Base-by-base conservation (phyloP, 2,329 filamentous ascomycete genomes). In the Chalaropsis thielavioides region DNA sequence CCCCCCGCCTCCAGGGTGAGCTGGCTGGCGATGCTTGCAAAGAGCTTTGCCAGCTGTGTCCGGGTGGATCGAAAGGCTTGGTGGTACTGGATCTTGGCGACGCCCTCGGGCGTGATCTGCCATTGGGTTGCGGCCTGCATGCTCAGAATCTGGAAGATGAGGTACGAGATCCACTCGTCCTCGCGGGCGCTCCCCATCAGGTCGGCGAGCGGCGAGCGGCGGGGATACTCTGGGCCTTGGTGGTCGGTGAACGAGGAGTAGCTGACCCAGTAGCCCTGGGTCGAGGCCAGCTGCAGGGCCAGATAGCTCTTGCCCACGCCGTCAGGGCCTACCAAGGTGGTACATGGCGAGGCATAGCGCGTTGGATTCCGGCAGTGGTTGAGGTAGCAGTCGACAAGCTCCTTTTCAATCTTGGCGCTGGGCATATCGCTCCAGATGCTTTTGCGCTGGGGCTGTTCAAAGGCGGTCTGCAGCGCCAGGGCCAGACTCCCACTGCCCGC, bases 391-490 rank as follows among this genome's bases (percentile, higher is more conserved):
- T 41, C 63, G 10, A 49, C 24, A 19, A 67, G 31, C 17, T 59
- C 49, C 10, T 22, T 24, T n/a, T 67, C 58, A 1, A 67, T 35
- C 17, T 59, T 43, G n/a, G 22, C 43, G 43, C 65, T 67, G 3
- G 65, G 62, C 11, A 67, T 24, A 24, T 64, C 62, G n/a, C 44
- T 54, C 65, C 65, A 67, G 24, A 67, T 64, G 31, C 62, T 67
- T 15, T 31, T 46, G 13, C 44, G 49, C 31, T 67, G 62, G 13
- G 62, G 41, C 46, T 62, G 62, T 24, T 67, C 62, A 51, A 67
- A 67, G 31, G 65, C 65, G 8, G 62, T 38, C n/a, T 64, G 56
- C 13, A 67, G 31, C 11, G 40, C 46, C 17, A 49, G 31, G 15
- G 38, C 22, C 17, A 67, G 27, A 8, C 44, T 44, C 13, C 15